Evolutionary conservation across 257 asterid genomes (phyloP), one percentile per base, ranked within the genome.

Genomic region (Fraxinus pennsylvanica): DNA sequence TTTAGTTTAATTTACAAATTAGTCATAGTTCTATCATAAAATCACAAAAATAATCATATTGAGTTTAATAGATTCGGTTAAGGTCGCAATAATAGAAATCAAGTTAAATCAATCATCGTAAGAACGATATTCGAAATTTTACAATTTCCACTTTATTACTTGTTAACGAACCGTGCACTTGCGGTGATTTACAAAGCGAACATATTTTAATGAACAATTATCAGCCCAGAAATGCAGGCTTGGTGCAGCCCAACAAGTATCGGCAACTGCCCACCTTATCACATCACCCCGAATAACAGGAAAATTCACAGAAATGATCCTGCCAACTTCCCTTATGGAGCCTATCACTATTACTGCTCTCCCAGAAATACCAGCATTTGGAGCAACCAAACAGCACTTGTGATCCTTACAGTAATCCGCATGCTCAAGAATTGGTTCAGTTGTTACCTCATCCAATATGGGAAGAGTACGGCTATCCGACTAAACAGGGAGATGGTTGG

Each of bases 381-480:
- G 95, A 88, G 81, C 68, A 79, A 78, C 92, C 92, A 1, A 82
- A 83, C 79, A 77, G 85, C 79, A 86, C 88, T 9, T 90, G 95
- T 66, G 95, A 90, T 76, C 95, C 91, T 9, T 90, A 90, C 21
- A 90, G 92, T 54, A 90, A 88, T 77, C 95, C 95, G 6, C 95
- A 90, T 57, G 89, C 91, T 2, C 95, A 90, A 71, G 95, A 90
- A 82, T 66, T 90, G 74, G 81, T 90, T 80, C 92, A 90, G 88
- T 76, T 88, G 82, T 81, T 90, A 50, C 95, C 95, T 74, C 95
- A 90, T 81, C 92, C 95, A 2, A 86, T 88, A 35, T 90, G 95
- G 95, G 90, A 72, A 7, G 86, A 87, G n/a, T 90, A 88, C n/a
- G 92, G 92, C 21, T 90, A 90, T 80, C 95, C 92, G n/a, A 86